A percentile compares a stretch with the other conserved stretches of the same genome.
These are phyloP conservation scores for Ottelia alismoides DNA, from an alignment of 106 monocot genomes.

Conservation along the genomic window DNA sequence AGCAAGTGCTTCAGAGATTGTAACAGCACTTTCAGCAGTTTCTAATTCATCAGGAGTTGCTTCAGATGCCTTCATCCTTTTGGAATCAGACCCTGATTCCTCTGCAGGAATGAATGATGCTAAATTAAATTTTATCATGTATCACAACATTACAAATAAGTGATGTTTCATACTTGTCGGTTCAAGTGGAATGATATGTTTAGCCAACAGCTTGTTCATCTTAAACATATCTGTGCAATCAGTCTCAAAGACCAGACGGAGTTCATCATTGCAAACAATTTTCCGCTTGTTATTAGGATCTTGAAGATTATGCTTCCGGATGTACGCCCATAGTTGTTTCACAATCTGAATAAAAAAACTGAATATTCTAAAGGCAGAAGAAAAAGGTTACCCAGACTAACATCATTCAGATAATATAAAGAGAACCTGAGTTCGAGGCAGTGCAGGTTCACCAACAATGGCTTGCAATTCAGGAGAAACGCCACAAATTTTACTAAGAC, in stretches of 20 bases:
- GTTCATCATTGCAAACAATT: conserved; percentile 89
- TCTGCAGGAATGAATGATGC: conserved; percentile 17
- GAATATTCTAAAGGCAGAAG: too few relatives aligned
- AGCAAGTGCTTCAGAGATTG: conserved; percentile 64
- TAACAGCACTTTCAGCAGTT: conserved; percentile 18
- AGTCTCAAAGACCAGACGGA: conserved; percentile 86
- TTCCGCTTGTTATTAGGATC: conserved; percentile 94
- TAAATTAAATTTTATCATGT: not conserved
- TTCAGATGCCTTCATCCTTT: conserved; percentile 41
- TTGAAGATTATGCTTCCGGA: conserved; percentile 82
- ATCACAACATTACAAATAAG: not conserved
- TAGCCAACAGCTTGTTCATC: conserved; percentile 90
- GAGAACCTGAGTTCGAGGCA: conserved; percentile 82
- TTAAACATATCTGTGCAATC: conserved; percentile 97
- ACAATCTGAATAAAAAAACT: conserved; percentile 51
- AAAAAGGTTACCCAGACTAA: too few relatives aligned
- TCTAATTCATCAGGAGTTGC: conserved; percentile 12
- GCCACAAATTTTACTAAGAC: conserved; percentile 84
- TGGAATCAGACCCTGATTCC: conserved; percentile 37
- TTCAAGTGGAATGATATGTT: conserved; percentile 73
- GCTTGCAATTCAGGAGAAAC: conserved; percentile 81
- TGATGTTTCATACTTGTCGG: conserved; percentile 29
- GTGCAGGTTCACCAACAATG: conserved; percentile 88
- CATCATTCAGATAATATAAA: too few relatives aligned
- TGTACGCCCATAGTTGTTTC: conserved; percentile 91